A percentile compares a stretch with the other conserved stretches of the same genome.
phyloP scores from a whole-genome alignment of 768 basidiomycete species.

The Psilocybe tampanensis region DNA sequence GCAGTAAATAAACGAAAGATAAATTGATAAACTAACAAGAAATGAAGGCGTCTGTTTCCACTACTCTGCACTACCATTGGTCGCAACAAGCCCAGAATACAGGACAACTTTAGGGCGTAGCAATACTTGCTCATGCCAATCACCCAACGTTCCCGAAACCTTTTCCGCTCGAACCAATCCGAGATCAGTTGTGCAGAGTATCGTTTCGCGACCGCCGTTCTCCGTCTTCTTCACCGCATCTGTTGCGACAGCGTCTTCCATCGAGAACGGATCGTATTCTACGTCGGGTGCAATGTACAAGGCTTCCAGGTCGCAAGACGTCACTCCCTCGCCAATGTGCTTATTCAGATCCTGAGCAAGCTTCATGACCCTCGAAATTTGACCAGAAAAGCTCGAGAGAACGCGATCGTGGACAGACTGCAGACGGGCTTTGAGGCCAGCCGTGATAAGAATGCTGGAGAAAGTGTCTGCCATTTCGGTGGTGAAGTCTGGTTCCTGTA shows the following conservation, averaged over 20 bases:
- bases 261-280: slow-evolving; percentile 37
- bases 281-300: slow-evolving; percentile 46
- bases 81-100: slow-evolving; percentile 39
- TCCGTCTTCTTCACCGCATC: slow-evolving; percentile 15
- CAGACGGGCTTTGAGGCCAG: slow-evolving; percentile 34
- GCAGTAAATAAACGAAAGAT: not conserved
- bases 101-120: slow-evolving; percentile 60
- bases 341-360: slow-evolving; percentile 54
- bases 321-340: slow-evolving; percentile 60
- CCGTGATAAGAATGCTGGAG: slow-evolving; percentile 41
- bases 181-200: slow-evolving; percentile 61
- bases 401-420: slow-evolving; percentile 40
- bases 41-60: not conserved
- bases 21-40: not conserved
- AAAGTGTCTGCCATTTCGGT: slow-evolving; percentile 40
- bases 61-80: slow-evolving; percentile 22
- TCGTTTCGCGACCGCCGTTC: slow-evolving; percentile 26
- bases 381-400: slow-evolving; percentile 42
- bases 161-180: slow-evolving; percentile 48
- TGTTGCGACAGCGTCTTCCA: slow-evolving; percentile 47
- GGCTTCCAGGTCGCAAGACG: slow-evolving; percentile 57
- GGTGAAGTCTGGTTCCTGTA: slow-evolving; percentile 34
- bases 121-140: slow-evolving; percentile 51
- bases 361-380: slow-evolving; percentile 43
- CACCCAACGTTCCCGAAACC: slow-evolving; percentile 39